Evolutionary conservation across 23 red algal genomes (phyloP), one percentile per base, ranked within the genome.

Genomic region (Gracilariopsis chorda): DNA sequence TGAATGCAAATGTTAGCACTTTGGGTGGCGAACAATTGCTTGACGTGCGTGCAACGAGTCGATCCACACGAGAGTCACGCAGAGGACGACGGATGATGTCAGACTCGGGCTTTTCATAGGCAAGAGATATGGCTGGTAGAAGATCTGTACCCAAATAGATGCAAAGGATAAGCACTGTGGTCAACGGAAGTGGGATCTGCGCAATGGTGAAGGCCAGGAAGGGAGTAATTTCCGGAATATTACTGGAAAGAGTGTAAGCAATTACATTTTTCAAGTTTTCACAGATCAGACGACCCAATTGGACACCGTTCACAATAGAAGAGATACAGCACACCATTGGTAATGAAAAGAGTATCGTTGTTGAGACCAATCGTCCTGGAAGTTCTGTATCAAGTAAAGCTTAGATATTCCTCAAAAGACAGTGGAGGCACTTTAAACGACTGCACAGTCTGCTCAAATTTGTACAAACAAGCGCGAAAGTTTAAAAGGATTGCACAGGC

Each of bases 211-310:
- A 82, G 29, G 59, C 24, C 30, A 89, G 8, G 47, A 89, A 89
- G 3, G 84, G 84, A 5, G 39, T 43, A 29, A 96, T 52, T 35
- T 90, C 94, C 34, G 89, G 87, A 10, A 79, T 77, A 88, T 96
- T 75, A 56, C 36, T 67, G 7, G 88, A 70, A 16, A 96, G 48
- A 17, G 88, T 71, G 83, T 96, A 96, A 7, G 87, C 87, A 48
- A 96, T 96, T 11, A 58, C 71, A 24, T 96, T 91, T 49, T 92
- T 93, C 58, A 96, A 62, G 53, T 96, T 96, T 49, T 92, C 90
- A 67, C 82, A 96, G 44, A 96, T 96, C 4, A 90, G 74, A 44
- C 94, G 94, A 19, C 94, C 94, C 24, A 92, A 86, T 63, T 96
- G 76, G 25, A 96, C 68, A 23, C 87, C 94, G 14, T 41, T 23